Conservation (phyloP, 1,284 basidiomycete species). For the Volvariella volvacea region DNA sequence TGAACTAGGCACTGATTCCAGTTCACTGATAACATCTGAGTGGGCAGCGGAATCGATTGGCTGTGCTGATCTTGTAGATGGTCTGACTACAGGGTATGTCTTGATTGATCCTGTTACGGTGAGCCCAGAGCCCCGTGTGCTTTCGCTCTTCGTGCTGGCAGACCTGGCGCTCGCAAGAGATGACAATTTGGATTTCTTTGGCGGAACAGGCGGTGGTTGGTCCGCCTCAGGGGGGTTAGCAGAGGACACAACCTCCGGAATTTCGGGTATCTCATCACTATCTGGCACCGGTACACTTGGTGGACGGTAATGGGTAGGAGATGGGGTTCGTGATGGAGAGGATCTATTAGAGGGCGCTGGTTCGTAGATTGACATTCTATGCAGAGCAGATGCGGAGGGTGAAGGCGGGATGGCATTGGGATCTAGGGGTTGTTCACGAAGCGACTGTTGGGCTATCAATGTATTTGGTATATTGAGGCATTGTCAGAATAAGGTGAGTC, state of each 20-base stretch:
- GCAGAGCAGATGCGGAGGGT: conserved; percentile 65
- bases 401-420: conserved; percentile 61
- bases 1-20: conserved; percentile 32
- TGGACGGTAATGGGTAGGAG: too few relatives aligned
- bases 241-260: conserved; percentile 42
- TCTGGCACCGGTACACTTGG: too few relatives aligned
- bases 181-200: conserved; percentile 56
- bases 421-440: conserved; percentile 24
- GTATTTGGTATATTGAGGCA: neutral
- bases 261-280: conserved; percentile 39
- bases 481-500: conserved; percentile 14
- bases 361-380: conserved; percentile 56
- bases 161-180: conserved; percentile 52
- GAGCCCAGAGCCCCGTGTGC: conserved; percentile 41
- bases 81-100: conserved; percentile 62
- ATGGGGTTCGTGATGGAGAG: conserved; percentile 30
- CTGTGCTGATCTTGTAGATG: conserved; percentile 47
- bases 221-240: too few relatives aligned
- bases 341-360: conserved; percentile 46
- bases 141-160: conserved; percentile 32
- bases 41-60: conserved; percentile 26
- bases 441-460: conserved; percentile 11
- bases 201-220: conserved; percentile 13
- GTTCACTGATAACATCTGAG: conserved; percentile 6
- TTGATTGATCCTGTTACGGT: conserved; percentile 49